These are phyloP conservation scores for Coniochaeta sp. DNA, from an alignment of 2,329 filamentous ascomycete species.

Conservation along the genomic window DNA sequence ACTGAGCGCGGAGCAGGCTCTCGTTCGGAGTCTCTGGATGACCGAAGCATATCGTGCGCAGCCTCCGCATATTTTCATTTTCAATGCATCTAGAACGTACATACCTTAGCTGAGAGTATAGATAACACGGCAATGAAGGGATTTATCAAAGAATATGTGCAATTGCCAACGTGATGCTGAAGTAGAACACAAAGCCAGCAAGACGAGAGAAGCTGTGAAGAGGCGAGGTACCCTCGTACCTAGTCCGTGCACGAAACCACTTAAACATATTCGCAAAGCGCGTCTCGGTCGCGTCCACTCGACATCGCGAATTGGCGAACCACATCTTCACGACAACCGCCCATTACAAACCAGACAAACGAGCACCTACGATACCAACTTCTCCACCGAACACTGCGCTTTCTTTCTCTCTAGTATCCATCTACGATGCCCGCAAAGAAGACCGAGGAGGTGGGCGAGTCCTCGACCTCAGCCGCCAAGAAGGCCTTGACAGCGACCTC, in stretches of 20 bases:
- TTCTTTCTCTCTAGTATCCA: background rate
- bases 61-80: too few species aligned
- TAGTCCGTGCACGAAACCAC: slow-evolving; percentile 2
- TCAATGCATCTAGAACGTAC: too few species aligned
- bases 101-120: too few species aligned
- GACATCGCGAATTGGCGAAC: background rate
- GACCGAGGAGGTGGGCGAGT: slow-evolving; percentile 49
- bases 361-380: background rate
- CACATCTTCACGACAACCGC: background rate
- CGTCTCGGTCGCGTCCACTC: slow-evolving; percentile 4
- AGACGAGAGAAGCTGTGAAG: background rate
- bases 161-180: too few species aligned
- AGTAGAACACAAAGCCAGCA: too few species aligned
- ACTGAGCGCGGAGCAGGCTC: too few species aligned
- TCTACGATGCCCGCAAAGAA: slow-evolving; percentile 41
- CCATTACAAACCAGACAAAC: background rate
- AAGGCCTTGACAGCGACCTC: slow-evolving; percentile 43
- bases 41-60: too few species aligned
- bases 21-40: too few species aligned
- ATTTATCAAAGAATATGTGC: too few species aligned
- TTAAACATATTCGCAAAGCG: background rate
- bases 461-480: slow-evolving; percentile 53
- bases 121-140: too few species aligned
- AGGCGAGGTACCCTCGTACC: background rate
- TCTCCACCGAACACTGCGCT: too few species aligned